Evolutionary conservation across 306 rosid genomes (phyloP).

Genomic region (Vigna reflexopilosa): DNA sequence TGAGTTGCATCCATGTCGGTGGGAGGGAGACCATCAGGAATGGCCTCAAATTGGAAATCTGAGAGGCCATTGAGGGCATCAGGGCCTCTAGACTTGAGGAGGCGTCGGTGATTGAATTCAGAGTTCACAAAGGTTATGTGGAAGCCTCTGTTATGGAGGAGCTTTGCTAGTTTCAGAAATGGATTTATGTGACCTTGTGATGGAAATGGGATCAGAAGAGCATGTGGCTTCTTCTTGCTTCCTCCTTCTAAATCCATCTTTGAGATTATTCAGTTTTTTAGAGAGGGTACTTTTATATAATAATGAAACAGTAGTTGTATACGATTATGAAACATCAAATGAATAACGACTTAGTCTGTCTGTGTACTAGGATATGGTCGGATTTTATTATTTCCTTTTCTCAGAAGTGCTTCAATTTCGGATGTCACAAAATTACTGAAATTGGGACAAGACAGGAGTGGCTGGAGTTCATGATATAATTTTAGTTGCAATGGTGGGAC

Average conservation of each 20-base stretch:
- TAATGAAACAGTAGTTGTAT: no score
- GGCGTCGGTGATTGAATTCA: conserved; percentile 54
- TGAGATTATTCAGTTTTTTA: not conserved
- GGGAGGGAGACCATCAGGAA: conserved; percentile 56
- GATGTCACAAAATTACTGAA: no score
- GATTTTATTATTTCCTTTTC: no score
- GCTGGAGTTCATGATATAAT: no score
- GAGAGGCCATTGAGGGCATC: conserved; percentile 42
- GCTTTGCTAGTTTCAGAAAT: conserved; percentile 52
- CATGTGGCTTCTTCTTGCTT: conserved; percentile 48
- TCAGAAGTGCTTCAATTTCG: no score
- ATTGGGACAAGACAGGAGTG: no score
- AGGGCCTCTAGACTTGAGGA: conserved; percentile 48
- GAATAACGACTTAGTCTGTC: no score
- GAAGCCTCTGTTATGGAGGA: conserved; percentile 51
- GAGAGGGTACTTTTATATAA: no score
- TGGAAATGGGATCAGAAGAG: conserved; percentile 49
- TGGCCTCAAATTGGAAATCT: conserved; percentile 47
- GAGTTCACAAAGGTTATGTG: conserved; percentile 53
- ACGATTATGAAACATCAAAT: no score
- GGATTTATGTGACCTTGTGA: conserved; percentile 59
- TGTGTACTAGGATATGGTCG: no score
- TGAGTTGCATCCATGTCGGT: conserved; percentile 49
- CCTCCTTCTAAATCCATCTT: not conserved
- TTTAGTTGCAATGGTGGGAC: no score